These are phyloP conservation scores for Taphrina flavorubra DNA, from an alignment of 1,139 yeast species.

Conservation along the genomic window DNA sequence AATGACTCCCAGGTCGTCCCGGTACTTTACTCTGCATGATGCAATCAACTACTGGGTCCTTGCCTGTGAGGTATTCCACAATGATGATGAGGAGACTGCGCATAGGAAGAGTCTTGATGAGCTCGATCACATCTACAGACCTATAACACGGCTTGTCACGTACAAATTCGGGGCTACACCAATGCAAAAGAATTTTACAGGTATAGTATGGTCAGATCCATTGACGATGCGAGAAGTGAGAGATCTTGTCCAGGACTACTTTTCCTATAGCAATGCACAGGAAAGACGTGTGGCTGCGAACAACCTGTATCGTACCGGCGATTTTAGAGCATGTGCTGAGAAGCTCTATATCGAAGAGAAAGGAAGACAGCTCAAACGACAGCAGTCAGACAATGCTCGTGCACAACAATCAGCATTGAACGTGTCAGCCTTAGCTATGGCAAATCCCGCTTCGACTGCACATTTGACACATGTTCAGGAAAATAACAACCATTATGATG, in stretches of 20 bases:
- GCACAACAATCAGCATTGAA: neutral
- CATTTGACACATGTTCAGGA: neutral
- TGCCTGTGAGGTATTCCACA: neutral
- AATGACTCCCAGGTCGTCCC: neutral
- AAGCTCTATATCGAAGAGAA: slow-evolving; percentile 10
- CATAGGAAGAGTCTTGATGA: slow-evolving; percentile 4
- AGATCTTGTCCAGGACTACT: slow-evolving; percentile 2
- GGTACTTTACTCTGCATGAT: slow-evolving; percentile 5
- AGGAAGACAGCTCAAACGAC: neutral
- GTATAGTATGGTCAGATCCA: slow-evolving; percentile 1
- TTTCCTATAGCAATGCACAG: neutral
- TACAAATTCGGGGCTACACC: neutral
- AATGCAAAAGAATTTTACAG: slow-evolving; percentile 12
- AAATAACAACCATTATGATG: too few species aligned
- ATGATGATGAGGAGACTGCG: neutral
- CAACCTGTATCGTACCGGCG: neutral
- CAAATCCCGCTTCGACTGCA: neutral
- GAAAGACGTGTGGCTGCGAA: neutral
- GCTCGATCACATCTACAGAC: neutral
- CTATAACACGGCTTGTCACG: neutral
- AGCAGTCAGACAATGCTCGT: neutral
- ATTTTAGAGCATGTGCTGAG: slow-evolving; percentile 15
- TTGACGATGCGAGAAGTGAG: slow-evolving; percentile 13
- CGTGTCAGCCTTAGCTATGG: neutral
- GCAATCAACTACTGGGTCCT: slow-evolving; percentile 23